These are phyloP conservation scores for Marasmius oreades DNA, from an alignment of 1,284 basidiomycete species.

Conservation along the genomic window DNA sequence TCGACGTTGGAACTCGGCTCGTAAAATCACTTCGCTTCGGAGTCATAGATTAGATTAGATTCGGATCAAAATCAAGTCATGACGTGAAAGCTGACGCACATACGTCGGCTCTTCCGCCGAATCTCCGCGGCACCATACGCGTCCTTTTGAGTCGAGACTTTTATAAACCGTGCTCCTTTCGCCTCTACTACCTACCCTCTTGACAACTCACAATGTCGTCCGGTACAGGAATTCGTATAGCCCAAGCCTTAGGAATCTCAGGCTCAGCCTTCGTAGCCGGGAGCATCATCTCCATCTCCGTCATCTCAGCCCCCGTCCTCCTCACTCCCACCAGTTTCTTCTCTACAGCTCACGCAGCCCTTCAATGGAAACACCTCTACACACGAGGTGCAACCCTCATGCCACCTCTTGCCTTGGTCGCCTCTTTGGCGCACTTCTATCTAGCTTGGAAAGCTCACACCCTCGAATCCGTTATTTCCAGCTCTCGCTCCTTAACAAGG, in stretches of 20 bases:
- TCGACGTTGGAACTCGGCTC: too few relatives aligned
- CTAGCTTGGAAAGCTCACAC: not conserved
- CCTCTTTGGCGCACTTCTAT: not conserved
- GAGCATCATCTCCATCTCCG: not conserved
- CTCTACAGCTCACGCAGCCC: not conserved
- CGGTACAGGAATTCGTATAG: not conserved
- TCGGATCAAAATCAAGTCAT: too few relatives aligned
- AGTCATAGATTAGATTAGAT: too few relatives aligned
- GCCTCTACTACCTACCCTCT: not conserved
- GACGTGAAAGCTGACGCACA: too few relatives aligned
- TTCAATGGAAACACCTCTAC: constrained; percentile 1
- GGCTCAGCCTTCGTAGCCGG: not conserved
- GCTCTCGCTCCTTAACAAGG: not conserved
- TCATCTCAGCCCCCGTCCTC: not conserved
- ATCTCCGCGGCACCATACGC: too few relatives aligned
- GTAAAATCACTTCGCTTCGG: too few relatives aligned
- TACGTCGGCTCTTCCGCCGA: too few relatives aligned
- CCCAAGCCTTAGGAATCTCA: not conserved
- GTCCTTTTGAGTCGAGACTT: too few relatives aligned
- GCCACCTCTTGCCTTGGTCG: not conserved
- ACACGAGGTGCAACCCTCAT: not conserved
- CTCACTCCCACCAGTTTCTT: not conserved
- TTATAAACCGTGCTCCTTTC: too few relatives aligned
- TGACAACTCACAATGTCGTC: not conserved
- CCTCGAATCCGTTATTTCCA: not conserved